Base-by-base conservation (phyloP, 176 grass and related monocot genomes). In the Ensete glaucum region DNA sequence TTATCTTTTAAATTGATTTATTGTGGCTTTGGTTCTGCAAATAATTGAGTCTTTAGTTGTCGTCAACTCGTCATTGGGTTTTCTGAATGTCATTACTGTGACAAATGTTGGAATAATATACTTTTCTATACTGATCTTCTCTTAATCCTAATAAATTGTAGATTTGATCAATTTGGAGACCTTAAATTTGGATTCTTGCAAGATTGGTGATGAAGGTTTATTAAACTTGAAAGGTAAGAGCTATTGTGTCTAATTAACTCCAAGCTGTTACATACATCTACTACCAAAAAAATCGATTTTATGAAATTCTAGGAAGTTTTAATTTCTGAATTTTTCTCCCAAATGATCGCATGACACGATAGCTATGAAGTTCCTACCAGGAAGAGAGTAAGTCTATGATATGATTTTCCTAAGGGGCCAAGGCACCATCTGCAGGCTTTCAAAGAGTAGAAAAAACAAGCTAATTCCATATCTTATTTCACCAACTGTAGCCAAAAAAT, bases 111-210 rank as follows among this genome's bases (percentile, higher is more conserved):
- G 16, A 69, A 10, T 49, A 43, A 69, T 25, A 19, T 89, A 48
- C 77, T 27, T 19, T 73, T 81, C 23, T 83, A 76, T 55, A 43
- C 34, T 43, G 4, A 43, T 43, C 4, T 5, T 43, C 34, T 43
- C 34, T 43, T 43, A 43, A 43, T 43, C 29, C 29, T 34, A 84
- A 9, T 81, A 79, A 67, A 60, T 80, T 81, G 60, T 81, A 96
- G 92, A 80, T 50, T 80, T 96, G 79, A 81, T 96, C 63, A 86
- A 74, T 84, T 84, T 96, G 85, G 87, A 96, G 78, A 84, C 83
- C 81, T 84, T 96, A 57, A 96, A 92, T 79, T 90, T 96, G 85
- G 92, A 96, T 78, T 92, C 89, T 55, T 96, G 92, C 82, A 96
- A 88, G 85, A 90, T 92, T 82, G 58, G 80, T 43, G 89, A 92